Base-by-base conservation (phyloP, 2,329 filamentous ascomycete species). In the Alternaria consortialis region DNA sequence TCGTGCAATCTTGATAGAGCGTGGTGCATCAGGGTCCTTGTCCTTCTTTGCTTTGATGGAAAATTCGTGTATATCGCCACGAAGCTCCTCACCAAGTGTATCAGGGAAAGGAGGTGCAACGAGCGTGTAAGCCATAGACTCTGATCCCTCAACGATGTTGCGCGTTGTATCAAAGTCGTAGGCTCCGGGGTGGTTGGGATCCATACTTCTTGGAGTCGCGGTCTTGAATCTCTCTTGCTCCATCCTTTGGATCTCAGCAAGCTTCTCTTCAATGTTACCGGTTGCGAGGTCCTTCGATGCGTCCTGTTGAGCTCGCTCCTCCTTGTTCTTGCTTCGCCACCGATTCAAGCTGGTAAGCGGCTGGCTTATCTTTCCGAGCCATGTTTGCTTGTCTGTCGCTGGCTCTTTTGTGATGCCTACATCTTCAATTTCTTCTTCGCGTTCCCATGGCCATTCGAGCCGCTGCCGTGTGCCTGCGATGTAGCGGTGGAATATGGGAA, bases 41-140 rank as follows among this genome's bases (percentile, higher is more conserved):
- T 77, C 76, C 63, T 79, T 77, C 53, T 79, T 76, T 57, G 77
- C 75, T 55, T 93, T 91, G 81, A 97, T 92, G 48, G 92, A 85
- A 54, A 89, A 93, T 73, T 69, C 61, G 43, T 61, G 59, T 32
- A 71, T 65, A 87, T 94, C 95, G 72, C 86, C 88, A 69, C 90
- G 64, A 17, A 98, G 84, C 83, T 98, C 94, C 77, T 97, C 89
- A 67, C 97, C 85, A 37, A 97, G 86, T n/a, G 80, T 81, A 31
- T 84, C 80, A 5, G 94, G 93, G 85, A 97, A 92, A 13, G 94
- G 94, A 27, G 91, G 86, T 15, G 86, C 83, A 29, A 93, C 83
- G 25, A 98, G 84, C 36, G 88, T 91, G 76, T 91, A 97, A 1
- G 91, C 92, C 72, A 84, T 65, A n/a, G 65, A 66, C 1, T 69